These are phyloP conservation scores for Trapa incisa DNA, from an alignment of 345 rosid species.

Conservation along the genomic window DNA sequence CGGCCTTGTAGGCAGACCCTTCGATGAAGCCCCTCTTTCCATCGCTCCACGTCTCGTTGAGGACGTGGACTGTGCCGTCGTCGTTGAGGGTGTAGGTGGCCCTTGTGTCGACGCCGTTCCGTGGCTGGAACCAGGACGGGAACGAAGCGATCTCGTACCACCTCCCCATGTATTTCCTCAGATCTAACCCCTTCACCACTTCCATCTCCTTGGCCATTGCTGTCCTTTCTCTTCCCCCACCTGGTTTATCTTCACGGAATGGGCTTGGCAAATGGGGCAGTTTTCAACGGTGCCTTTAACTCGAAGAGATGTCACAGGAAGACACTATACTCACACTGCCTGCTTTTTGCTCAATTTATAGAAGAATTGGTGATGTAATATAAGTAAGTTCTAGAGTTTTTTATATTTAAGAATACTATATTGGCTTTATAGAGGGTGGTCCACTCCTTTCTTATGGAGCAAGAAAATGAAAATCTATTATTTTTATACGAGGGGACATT, in stretches of 20 bases:
- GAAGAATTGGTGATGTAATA: too few species aligned
- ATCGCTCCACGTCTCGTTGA: slow-evolving; percentile 68
- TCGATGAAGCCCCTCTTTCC: slow-evolving; percentile 59
- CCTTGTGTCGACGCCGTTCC: slow-evolving; percentile 55
- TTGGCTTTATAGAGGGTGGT: too few species aligned
- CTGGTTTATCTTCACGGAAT: neutral
- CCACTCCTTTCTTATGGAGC: too few species aligned
- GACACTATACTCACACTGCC: too few species aligned
- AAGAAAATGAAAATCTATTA: too few species aligned
- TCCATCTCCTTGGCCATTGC: slow-evolving; percentile 51
- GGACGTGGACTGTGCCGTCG: slow-evolving; percentile 66
- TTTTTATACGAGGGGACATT: too few species aligned
- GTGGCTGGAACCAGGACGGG: slow-evolving; percentile 75
- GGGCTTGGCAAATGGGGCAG: neutral
- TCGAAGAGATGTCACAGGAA: too few species aligned
- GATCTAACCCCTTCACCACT: slow-evolving; percentile 58
- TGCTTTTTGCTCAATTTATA: too few species aligned
- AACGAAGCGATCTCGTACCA: slow-evolving; percentile 93
- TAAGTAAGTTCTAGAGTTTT: too few species aligned
- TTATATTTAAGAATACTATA: too few species aligned
- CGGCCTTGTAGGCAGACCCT: slow-evolving; percentile 65
- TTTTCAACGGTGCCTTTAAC: too few species aligned
- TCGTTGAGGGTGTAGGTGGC: slow-evolving; percentile 68
- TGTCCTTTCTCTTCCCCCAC: neutral
- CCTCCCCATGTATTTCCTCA: slow-evolving; percentile 72